Percentiles rank a stretch among this genome's conserved stretches.
These are phyloP conservation scores for Zygoascus biomembranicola DNA, from an alignment of 805 yeast species.

Conservation along the genomic window DNA sequence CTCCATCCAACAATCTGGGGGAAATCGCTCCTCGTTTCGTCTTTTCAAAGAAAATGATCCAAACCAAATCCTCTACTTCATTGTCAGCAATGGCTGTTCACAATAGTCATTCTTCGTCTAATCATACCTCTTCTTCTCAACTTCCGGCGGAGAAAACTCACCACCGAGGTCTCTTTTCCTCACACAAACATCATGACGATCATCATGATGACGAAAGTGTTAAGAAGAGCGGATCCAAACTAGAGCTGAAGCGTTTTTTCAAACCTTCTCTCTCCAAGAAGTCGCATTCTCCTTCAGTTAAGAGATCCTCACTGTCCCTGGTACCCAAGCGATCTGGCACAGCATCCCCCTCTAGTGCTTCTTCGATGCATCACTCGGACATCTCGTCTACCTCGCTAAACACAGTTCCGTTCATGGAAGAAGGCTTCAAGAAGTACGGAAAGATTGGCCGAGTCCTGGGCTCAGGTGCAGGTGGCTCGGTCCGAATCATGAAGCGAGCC, in stretches of 20 bases:
- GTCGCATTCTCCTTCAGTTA: conserved; percentile 4
- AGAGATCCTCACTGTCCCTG: not conserved
- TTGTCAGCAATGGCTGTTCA: not conserved
- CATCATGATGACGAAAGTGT: conserved; percentile 2
- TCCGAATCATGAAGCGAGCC: conserved; percentile 61
- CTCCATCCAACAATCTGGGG: conserved; percentile 17
- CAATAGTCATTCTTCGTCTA: not conserved
- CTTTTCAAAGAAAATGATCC: conserved; percentile 15
- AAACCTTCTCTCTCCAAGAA: conserved; percentile 22
- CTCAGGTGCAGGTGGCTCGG: conserved; percentile 93
- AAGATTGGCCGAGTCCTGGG: conserved; percentile 69
- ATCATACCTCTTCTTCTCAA: conserved; percentile 2
- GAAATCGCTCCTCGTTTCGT: conserved; percentile 30
- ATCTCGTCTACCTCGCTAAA: conserved; percentile 2
- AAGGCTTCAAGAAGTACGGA: conserved; percentile 57
- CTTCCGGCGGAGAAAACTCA: conserved; percentile 11
- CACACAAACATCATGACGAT: not conserved
- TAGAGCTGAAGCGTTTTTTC: conserved; percentile 38
- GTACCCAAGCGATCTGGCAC: not conserved
- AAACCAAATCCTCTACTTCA: conserved; percentile 1
- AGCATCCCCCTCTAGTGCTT: not conserved
- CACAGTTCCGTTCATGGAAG: conserved; percentile 32
- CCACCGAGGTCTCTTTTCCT: not conserved
- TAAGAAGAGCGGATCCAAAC: conserved; percentile 21
- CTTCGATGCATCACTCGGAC: not conserved